Evolutionary conservation across 2,329 filamentous ascomycete genomes (phyloP), one percentile per base, ranked within the genome.

Genomic region (Claviceps sp.): DNA sequence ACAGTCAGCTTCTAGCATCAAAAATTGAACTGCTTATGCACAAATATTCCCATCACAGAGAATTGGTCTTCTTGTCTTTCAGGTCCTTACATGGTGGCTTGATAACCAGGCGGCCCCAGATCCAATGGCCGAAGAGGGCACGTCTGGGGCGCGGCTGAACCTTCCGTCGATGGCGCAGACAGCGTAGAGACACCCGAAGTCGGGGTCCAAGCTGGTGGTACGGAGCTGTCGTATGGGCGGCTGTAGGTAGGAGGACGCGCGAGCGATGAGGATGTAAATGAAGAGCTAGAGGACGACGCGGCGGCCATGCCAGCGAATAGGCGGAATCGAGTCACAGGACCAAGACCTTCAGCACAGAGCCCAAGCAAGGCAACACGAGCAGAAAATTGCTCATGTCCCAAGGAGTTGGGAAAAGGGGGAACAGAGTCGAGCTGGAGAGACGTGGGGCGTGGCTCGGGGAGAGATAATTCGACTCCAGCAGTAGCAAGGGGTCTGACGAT

Each of bases 31-130:
- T 34, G 30, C 8, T 34, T 34, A 34, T 34, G 30, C 30, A 11
- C 4, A 34, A 34, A 34, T 34, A 4, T 30, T 24, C 14, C 6
- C 43, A n/a, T 30, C 9, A 30, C 24, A 14, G 43, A 45, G 43
- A n/a, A 30, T 11, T 4, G 3, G 14, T 9, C 6, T 16, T 8
- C 14, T 26, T 45, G 14, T n/a, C 7, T n/a, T 46, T 30, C 5
- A 44, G 22, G 11, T 45, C 57, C 60, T 54, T 70, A 77, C 74
- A 77, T 76, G 60, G 73, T 76, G 60, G 74, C 74, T 66, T 75
- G 71, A 57, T 73, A 77, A 49, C 74, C 74, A 37, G 74, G 74
- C 50, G 74, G 74, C 4, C 74, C 74, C 46, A 77, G 67, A 58
- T 77, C 74, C 43, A 76, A 67, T 38, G 73, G 70, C 51, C 65